These are phyloP conservation scores for Gossypium aridum DNA, from an alignment of 441 rosid genomes.

Conservation along the genomic window DNA sequence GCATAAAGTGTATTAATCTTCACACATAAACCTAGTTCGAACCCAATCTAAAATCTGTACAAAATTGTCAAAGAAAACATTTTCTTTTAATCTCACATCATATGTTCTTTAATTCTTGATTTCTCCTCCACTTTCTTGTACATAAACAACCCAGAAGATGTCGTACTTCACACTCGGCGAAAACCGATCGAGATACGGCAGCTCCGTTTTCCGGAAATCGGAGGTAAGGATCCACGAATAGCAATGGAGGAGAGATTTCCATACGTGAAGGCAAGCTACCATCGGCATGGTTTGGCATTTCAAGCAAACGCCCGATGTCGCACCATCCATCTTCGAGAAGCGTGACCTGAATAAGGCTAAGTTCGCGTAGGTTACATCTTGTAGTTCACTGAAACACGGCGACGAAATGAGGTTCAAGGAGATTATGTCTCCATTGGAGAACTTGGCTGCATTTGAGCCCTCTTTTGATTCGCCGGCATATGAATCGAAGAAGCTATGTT, in stretches of 20 bases:
- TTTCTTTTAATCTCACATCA: no score
- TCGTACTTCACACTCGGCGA: slow-evolving; percentile 36
- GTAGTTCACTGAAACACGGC: slow-evolving; percentile 14
- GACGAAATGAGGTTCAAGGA: slow-evolving; percentile 23
- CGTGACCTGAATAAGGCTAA: slow-evolving; percentile 40
- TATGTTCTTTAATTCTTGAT: slow-evolving; percentile 4
- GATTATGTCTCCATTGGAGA: slow-evolving; percentile 40
- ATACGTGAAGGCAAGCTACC: slow-evolving; percentile 31
- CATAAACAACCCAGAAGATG: slow-evolving; percentile 37
- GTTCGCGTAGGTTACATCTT: slow-evolving; percentile 32
- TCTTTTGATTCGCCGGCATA: slow-evolving; percentile 50
- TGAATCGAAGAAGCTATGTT: slow-evolving; percentile 39
- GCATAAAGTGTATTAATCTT: no score
- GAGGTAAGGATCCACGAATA: slow-evolving; percentile 45
- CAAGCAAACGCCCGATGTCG: slow-evolving; percentile 42
- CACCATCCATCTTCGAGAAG: slow-evolving; percentile 44
- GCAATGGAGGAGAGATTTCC: slow-evolving; percentile 43
- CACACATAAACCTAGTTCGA: no score
- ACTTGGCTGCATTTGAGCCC: slow-evolving; percentile 33
- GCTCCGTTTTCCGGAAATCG: slow-evolving; percentile 21
- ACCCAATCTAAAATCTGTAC: background rate
- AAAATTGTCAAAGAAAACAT: background rate
- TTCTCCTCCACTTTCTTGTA: slow-evolving; percentile 13
- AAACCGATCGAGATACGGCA: slow-evolving; percentile 31
- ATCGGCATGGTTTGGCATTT: slow-evolving; percentile 23